A percentile compares a stretch with the other conserved stretches of the same genome.
Conservation (phyloP, 768 basidiomycete species). For the Lactarius psammicola region DNA sequence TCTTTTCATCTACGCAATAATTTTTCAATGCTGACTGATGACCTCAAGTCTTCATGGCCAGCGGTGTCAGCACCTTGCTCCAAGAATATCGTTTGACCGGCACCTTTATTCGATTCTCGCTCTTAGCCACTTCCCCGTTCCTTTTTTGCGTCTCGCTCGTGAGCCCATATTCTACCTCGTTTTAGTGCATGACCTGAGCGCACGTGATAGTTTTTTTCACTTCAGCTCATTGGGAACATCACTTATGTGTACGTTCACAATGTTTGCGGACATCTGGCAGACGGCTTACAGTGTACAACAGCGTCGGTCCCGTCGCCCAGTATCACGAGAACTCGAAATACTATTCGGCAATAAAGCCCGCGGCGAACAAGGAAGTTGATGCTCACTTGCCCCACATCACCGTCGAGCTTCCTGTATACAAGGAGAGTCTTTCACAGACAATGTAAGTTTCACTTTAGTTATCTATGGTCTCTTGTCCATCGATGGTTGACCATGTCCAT, state of each 20-base stretch:
- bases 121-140: slow-evolving; percentile 65
- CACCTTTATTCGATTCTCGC: slow-evolving; percentile 57
- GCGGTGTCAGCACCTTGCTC: slow-evolving; percentile 56
- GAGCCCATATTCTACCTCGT: slow-evolving; percentile 32
- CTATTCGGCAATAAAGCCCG: slow-evolving; percentile 69
- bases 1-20: background rate
- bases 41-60: slow-evolving; percentile 61
- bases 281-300: slow-evolving; percentile 31
- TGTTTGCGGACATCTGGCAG: background rate
- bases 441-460: slow-evolving; percentile 53
- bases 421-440: slow-evolving; percentile 76
- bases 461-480: background rate
- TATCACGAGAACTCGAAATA: slow-evolving; percentile 82
- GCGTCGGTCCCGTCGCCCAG: slow-evolving; percentile 81
- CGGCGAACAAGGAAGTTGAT: slow-evolving; percentile 61
- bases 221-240: slow-evolving; percentile 64
- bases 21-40: background rate
- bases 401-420: slow-evolving; percentile 85
- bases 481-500: slow-evolving; percentile 4
- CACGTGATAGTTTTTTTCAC: slow-evolving; percentile 62
- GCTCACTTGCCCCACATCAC: slow-evolving; percentile 68
- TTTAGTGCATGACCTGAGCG: background rate
- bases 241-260: slow-evolving; percentile 55
- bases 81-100: slow-evolving; percentile 70
- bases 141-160: slow-evolving; percentile 76